Evolutionary conservation across 805 yeast species (phyloP).

Genomic region (Lipomyces kockii): DNA sequence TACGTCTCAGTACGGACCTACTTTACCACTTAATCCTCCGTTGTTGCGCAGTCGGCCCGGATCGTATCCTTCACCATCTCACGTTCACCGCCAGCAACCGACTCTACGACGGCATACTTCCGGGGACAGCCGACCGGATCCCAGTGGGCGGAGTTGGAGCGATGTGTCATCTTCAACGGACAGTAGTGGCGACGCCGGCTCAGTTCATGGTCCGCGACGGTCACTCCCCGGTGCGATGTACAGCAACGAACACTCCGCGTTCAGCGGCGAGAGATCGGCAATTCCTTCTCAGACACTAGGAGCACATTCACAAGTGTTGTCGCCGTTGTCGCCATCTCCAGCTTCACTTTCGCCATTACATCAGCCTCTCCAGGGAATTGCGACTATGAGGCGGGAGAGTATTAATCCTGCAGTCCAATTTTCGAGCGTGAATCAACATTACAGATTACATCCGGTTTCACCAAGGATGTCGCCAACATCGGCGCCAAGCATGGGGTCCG

Average conservation of each 20-base stretch:
- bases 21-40: conserved; percentile 19
- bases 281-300: neutral
- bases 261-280: neutral
- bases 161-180: conserved; percentile 24
- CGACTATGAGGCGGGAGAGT: conserved; percentile 17
- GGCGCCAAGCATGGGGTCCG: conserved; percentile 17
- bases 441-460: conserved; percentile 24
- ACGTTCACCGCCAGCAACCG: conserved; percentile 11
- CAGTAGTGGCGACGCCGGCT: conserved; percentile 15
- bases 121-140: conserved; percentile 16
- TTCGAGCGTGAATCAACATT: conserved; percentile 28
- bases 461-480: conserved; percentile 11
- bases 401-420: conserved; percentile 30
- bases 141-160: conserved; percentile 20
- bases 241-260: conserved; percentile 5
- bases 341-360: conserved; percentile 25
- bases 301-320: neutral
- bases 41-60: conserved; percentile 28
- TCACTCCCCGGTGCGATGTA: conserved; percentile 5
- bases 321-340: conserved; percentile 21
- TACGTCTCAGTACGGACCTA: neutral
- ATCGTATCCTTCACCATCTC: conserved; percentile 29
- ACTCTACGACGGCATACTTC: conserved; percentile 30
- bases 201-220: conserved; percentile 5
- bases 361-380: conserved; percentile 7